phyloP scores from a whole-genome alignment of 441 rosid species.

The Populus hybrid region DNA sequence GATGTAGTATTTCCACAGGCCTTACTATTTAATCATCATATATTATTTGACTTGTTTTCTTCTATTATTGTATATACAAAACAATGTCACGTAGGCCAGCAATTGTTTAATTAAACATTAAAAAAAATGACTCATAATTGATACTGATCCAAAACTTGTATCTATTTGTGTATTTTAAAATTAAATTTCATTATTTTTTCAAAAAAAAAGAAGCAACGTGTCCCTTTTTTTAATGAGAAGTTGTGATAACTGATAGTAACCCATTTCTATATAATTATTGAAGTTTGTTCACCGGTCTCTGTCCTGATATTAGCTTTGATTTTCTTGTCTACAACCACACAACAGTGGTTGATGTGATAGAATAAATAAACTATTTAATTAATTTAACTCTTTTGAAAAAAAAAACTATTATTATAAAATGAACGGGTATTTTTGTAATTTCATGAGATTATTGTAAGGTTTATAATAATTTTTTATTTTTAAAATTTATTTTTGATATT shows the following conservation, averaged over 20 bases:
- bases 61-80: neutral
- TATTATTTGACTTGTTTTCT: neutral
- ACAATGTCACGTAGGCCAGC: neutral
- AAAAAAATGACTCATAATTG: neutral
- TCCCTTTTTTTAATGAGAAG: neutral
- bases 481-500: neutral
- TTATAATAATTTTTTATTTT: neutral
- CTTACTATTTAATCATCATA: neutral
- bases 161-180: neutral
- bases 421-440: neutral
- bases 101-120: no score
- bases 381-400: neutral
- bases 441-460: neutral
- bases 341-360: slow-evolving; percentile 14
- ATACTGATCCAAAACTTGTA: neutral
- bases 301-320: slow-evolving; percentile 21
- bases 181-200: no score
- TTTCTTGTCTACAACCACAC: slow-evolving; percentile 35
- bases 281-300: neutral
- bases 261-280: neutral
- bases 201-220: no score
- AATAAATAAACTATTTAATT: neutral
- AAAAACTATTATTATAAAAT: neutral
- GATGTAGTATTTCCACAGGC: neutral
- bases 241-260: neutral